Evolutionary conservation across 768 basidiomycete species (phyloP).

Genomic region (Calvatia gigantea): DNA sequence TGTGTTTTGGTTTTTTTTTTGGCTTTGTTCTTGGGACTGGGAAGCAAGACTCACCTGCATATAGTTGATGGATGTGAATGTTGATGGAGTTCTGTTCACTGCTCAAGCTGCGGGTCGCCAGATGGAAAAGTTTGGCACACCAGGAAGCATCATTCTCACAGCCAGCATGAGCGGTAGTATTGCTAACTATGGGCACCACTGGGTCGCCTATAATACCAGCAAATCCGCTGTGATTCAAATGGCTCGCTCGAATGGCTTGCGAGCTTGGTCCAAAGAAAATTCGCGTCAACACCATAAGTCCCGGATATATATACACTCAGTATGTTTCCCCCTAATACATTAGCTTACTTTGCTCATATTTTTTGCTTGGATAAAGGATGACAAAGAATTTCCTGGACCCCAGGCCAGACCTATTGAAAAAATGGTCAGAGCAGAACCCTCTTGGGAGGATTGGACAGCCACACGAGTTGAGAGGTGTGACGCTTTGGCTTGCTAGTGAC

Average conservation of each 20-base stretch:
- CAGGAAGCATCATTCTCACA: slow-evolving; percentile 56
- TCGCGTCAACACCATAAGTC: slow-evolving; percentile 69
- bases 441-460: slow-evolving; percentile 62
- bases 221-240: slow-evolving; percentile 82
- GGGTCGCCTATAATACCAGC: slow-evolving; percentile 71
- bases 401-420: slow-evolving; percentile 48
- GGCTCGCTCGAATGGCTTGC: slow-evolving; percentile 72
- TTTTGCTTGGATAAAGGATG: slow-evolving; percentile 16
- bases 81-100: slow-evolving; percentile 54
- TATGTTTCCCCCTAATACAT: slow-evolving; percentile 20
- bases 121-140: slow-evolving; percentile 45
- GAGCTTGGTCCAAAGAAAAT: slow-evolving; percentile 67
- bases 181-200: slow-evolving; percentile 54
- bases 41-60: no score
- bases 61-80: slow-evolving; percentile 53
- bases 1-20: slow-evolving; percentile 16
- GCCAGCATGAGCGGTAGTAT: slow-evolving; percentile 62
- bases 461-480: slow-evolving; percentile 66
- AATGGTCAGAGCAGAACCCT: slow-evolving; percentile 61
- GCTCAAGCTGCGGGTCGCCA: slow-evolving; percentile 58
- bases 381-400: slow-evolving; percentile 32
- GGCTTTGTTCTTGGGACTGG: background rate
- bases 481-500: slow-evolving; percentile 63
- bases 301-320: slow-evolving; percentile 70
- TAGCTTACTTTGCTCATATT: background rate